Conservation (phyloP, 148 eudicot species). For the Rhododendron williamsianum region DNA sequence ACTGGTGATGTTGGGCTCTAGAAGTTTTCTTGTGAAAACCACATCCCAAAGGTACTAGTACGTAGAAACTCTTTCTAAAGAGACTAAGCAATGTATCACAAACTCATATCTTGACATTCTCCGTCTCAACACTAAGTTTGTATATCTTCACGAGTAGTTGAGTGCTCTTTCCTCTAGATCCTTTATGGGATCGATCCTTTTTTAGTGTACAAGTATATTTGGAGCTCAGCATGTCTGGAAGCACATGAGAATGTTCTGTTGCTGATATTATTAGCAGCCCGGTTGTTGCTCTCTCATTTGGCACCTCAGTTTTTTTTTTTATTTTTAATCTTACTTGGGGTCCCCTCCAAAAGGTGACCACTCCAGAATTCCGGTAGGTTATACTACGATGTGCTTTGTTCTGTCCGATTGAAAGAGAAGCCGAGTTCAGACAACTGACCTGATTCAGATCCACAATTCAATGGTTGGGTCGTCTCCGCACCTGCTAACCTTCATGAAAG, state of each 20-base stretch:
- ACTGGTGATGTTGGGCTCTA: not conserved
- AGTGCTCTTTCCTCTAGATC: not conserved
- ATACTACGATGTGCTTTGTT: not conserved
- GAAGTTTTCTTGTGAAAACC: not conserved
- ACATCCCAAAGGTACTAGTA: not conserved
- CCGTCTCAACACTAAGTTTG: not conserved
- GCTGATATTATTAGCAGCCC: not conserved
- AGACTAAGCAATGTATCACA: not conserved
- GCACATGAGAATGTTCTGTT: no score
- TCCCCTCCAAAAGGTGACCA: not conserved
- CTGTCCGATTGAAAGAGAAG: not conserved
- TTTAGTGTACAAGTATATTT: not conserved
- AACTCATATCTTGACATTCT: not conserved
- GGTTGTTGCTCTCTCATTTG: not conserved
- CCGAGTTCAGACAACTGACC: not conserved
- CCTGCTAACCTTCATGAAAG: not conserved
- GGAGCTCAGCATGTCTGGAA: not conserved
- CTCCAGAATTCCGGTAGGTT: not conserved
- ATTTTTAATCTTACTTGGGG: not conserved
- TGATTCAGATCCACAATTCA: not conserved
- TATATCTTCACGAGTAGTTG: not conserved
- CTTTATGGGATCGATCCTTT: not conserved
- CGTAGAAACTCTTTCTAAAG: not conserved
- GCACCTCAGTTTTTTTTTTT: not conserved
- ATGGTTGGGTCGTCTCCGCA: not conserved